Base-by-base conservation (phyloP, 2,329 filamentous ascomycete genomes). In the Fusarium anthophilum region DNA sequence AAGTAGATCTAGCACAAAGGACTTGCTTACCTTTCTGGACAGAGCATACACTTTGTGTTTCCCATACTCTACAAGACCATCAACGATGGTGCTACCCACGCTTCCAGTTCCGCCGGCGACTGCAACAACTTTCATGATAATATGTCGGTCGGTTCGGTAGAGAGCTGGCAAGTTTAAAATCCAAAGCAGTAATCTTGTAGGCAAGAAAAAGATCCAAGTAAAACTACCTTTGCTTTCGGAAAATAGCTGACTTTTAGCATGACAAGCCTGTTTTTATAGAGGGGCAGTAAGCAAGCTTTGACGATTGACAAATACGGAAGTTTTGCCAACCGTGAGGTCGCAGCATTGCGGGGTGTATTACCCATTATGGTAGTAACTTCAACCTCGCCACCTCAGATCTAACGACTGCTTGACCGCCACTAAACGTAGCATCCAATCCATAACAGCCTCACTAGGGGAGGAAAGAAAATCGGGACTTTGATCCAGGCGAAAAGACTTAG, bases 51-150 rank as follows among this genome's bases (percentile, higher is more conserved):
- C 59, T 37, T 69, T 66, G 17, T 76, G 63, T 7, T 66, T 63
- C 13, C 70, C 73, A 45, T 74, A 51, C 8, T 66, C 70, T 2
- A 73, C 57, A 1, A 77, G 68, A 2, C 73, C 70, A 17, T 77
- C 75, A 1, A 76, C 70, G 14, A 77, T 70, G 18, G 58, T 68
- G 12, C 53, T 72, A 1, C 75, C 75, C 5, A 77, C 75, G 7
- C 54, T 61, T 35, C 75, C 75, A 7, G 61, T 66, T 8, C 73
- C 75, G 5, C 75, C 75, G 13, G 75, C 73, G 32, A 76, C 73
- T 38, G 68, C 75, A 35, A 77, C 47, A 2, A 66, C 60, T 35
- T 60, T 70, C 71, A 76, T 76, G n/a, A 13, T 67, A 14, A 15
- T 26, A 6, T 0, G 17, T 8, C 11, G 22, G 1, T 20, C 12